Percentiles rank a stretch among this genome's conserved stretches.
phyloP scores from a whole-genome alignment of 441 rosid species.

The Populus trichocarpa region DNA sequence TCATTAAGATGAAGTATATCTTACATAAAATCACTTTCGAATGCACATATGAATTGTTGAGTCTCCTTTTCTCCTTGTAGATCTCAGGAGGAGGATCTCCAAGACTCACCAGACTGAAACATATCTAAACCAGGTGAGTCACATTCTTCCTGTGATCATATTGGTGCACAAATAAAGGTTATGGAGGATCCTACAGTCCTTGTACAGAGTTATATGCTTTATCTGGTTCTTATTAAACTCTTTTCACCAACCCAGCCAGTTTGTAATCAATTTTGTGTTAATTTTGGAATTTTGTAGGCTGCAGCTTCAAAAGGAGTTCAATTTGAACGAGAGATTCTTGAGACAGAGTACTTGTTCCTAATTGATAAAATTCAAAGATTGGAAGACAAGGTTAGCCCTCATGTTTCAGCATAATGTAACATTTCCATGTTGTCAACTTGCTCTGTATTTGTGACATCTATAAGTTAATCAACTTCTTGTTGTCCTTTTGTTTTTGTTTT shows the following conservation, averaged over 20 bases:
- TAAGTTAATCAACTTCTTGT: background rate
- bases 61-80: constrained; percentile 38
- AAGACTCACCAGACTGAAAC: constrained; percentile 38
- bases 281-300: constrained; percentile 39
- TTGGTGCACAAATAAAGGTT: constrained; percentile 7
- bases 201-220: background rate
- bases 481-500: background rate
- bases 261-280: constrained; percentile 20
- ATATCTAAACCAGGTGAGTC: constrained; percentile 49
- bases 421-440: background rate
- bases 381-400: constrained; percentile 71
- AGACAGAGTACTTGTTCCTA: constrained; percentile 67
- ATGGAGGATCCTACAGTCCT: background rate
- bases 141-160: constrained; percentile 3
- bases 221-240: constrained; percentile 10
- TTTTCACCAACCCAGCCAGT: constrained; percentile 2
- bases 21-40: background rate
- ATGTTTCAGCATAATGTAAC: background rate
- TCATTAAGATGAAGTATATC: background rate
- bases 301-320: constrained; percentile 63
- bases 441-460: constrained; percentile 7
- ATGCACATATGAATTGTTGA: background rate
- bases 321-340: constrained; percentile 72
- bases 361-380: constrained; percentile 60
- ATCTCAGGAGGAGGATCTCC: constrained; percentile 55